Conservation (phyloP, 1,284 basidiomycete species). For the Sutorius eximius region DNA sequence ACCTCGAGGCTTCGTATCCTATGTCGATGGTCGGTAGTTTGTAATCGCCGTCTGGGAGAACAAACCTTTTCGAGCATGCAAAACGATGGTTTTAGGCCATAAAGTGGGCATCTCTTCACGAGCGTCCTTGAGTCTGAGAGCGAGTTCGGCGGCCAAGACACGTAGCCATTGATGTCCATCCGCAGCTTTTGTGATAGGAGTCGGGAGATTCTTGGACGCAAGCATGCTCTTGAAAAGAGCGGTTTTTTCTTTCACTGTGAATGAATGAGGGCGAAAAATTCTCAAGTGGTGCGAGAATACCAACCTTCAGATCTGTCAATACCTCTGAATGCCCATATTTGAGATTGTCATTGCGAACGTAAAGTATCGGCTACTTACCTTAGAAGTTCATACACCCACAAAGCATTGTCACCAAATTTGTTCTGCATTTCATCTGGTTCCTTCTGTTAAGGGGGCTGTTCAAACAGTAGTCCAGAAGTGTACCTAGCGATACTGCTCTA, state of each 20-base stretch:
- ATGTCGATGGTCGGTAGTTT: slow-evolving; percentile 3
- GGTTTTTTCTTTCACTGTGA: slow-evolving; percentile 81
- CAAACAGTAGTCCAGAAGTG: not conserved
- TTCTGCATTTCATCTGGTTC: slow-evolving; percentile 73
- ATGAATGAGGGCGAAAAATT: slow-evolving; percentile 4
- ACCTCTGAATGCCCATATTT: slow-evolving; percentile 53
- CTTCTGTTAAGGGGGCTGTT: slow-evolving; percentile 1
- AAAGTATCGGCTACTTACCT: slow-evolving; percentile 44
- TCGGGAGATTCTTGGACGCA: slow-evolving; percentile 87
- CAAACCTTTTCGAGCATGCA: slow-evolving; percentile 71
- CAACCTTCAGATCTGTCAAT: slow-evolving; percentile 88
- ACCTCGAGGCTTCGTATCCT: slow-evolving; percentile 70
- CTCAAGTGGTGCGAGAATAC: slow-evolving; percentile 2
- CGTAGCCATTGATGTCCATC: slow-evolving; percentile 90
- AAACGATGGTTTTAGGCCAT: slow-evolving; percentile 91
- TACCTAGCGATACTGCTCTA: slow-evolving; percentile 53
- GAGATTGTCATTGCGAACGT: not conserved
- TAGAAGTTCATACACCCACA: slow-evolving; percentile 89
- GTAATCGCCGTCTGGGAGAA: not conserved
- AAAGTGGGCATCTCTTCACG: slow-evolving; percentile 70
- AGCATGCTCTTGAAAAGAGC: slow-evolving; percentile 87
- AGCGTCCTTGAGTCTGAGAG: slow-evolving; percentile 82
- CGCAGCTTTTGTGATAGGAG: slow-evolving; percentile 67
- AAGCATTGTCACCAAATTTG: slow-evolving; percentile 80
- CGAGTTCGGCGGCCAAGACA: slow-evolving; percentile 87